Evolutionary conservation across 1,139 yeast genomes (phyloP).

Genomic region (Blastobotrys buckinghamii): DNA sequence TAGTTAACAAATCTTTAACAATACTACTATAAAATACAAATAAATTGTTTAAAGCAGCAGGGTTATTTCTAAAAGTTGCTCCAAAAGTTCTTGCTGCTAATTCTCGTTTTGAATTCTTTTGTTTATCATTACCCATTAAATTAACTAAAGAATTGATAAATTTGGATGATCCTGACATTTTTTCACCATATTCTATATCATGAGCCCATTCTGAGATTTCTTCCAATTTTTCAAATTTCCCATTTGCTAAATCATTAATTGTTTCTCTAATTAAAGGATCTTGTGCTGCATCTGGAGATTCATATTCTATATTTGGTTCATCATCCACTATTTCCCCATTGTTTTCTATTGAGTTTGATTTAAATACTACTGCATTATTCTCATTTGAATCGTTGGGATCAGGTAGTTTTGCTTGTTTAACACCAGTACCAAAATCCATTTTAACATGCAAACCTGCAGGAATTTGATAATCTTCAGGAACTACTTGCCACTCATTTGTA

Average conservation of each 20-base stretch:
- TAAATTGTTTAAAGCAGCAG: slow-evolving; percentile 46
- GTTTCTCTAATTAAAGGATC: slow-evolving; percentile 6
- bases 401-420: slow-evolving; percentile 52
- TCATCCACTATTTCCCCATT: slow-evolving; percentile 5
- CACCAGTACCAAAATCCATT: slow-evolving; percentile 60
- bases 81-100: slow-evolving; percentile 33
- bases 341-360: background rate
- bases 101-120: slow-evolving; percentile 23
- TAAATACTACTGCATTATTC: slow-evolving; percentile 11
- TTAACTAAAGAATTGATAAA: slow-evolving; percentile 20
- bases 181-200: slow-evolving; percentile 57
- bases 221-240: slow-evolving; percentile 31
- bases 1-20: slow-evolving; percentile 14
- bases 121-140: slow-evolving; percentile 20
- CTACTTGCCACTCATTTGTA: slow-evolving; percentile 57
- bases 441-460: slow-evolving; percentile 74
- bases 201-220: slow-evolving; percentile 55
- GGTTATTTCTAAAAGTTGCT: slow-evolving; percentile 59
- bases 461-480: slow-evolving; percentile 61
- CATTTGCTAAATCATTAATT: background rate
- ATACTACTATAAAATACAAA: slow-evolving; percentile 15
- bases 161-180: slow-evolving; percentile 26
- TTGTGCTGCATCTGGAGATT: slow-evolving; percentile 5
- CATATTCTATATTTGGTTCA: background rate
- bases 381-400: slow-evolving; percentile 16